Evolutionary conservation across 768 basidiomycete genomes (phyloP), one percentile per base, ranked within the genome.

Genomic region (Russula compacta): DNA sequence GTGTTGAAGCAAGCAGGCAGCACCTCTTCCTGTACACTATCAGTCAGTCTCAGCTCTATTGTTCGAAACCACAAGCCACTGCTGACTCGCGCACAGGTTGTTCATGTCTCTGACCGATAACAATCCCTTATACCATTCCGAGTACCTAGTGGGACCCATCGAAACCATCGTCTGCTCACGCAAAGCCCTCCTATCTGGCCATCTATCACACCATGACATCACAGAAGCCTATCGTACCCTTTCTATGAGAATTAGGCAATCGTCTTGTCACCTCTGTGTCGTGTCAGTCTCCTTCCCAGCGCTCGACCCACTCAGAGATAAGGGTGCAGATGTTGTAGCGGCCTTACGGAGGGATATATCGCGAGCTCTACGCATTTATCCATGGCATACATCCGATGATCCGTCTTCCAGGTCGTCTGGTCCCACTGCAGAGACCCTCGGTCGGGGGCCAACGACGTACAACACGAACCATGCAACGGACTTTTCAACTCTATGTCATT

Each of bases 101-200:
- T 35, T 50, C 50, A 57, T 47, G 10, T 29, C 19, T 49, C n/a
- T 19, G 21, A 29, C 46, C 6, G 35, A 58, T 43, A 53, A 49
- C 4, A 36, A 54, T 42, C 57, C 61, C 46, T 49, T 63, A 35
- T 42, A 44, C 19, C 21, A 10, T n/a, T 38, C 61, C 35, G 35
- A 54, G 8, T 63, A 63, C 40, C 35, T 63, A 10, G 39, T 38
- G 8, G 57, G 61, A 11, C 56, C 61, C 38, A 39, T 63, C 32
- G 46, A 63, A 58, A 58, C 61, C 33, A 63, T 63, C 47, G 52
- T 58, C 39, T 48, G n/a, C n/a, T 63, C 61, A 33, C 51, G 38
- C 3, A 1, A 5, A 39, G 44, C 56, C 12, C 56, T 58, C n/a
- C 7, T 24, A 29, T 49, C 51, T 14, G 56, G 57, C 8, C 21